Conservation (phyloP, 2,329 filamentous ascomycete genomes). For the Cladorrhinum sp. region DNA sequence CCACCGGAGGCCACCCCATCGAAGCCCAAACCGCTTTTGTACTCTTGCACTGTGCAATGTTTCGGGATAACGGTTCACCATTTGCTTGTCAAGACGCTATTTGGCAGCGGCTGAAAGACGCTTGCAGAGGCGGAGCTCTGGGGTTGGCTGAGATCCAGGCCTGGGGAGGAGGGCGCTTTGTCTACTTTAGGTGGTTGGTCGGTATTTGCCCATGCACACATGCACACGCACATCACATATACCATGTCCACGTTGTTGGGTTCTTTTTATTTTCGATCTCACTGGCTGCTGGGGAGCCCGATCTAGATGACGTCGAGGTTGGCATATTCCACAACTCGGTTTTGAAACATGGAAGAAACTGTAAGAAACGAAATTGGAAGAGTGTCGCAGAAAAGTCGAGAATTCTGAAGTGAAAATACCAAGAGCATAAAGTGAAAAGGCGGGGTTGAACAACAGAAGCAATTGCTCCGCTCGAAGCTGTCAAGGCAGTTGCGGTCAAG, state of each 20-base stretch:
- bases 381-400: too few relatives aligned
- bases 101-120: conserved; percentile 6
- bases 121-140: conserved; percentile 4
- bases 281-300: too few relatives aligned
- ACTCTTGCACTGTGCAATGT: neutral
- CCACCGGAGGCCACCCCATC: neutral
- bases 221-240: too few relatives aligned
- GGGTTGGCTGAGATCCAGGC: neutral
- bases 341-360: too few relatives aligned
- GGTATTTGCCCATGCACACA: neutral
- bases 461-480: too few relatives aligned
- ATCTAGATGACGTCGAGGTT: too few relatives aligned
- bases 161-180: neutral
- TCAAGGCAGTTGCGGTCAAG: neutral
- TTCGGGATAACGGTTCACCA: neutral
- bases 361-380: too few relatives aligned
- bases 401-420: too few relatives aligned
- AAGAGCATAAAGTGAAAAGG: neutral
- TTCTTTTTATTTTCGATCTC: too few relatives aligned
- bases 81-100: neutral
- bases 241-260: neutral
- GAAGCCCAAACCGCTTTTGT: conserved; percentile 1
- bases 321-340: too few relatives aligned
- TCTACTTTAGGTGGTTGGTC: neutral
- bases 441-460: too few relatives aligned